A percentile compares a stretch with the other conserved stretches of the same genome.
These are phyloP conservation scores for Phymatotrichopsis omnivora DNA, from an alignment of 2,329 filamentous ascomycete genomes.

Conservation along the genomic window DNA sequence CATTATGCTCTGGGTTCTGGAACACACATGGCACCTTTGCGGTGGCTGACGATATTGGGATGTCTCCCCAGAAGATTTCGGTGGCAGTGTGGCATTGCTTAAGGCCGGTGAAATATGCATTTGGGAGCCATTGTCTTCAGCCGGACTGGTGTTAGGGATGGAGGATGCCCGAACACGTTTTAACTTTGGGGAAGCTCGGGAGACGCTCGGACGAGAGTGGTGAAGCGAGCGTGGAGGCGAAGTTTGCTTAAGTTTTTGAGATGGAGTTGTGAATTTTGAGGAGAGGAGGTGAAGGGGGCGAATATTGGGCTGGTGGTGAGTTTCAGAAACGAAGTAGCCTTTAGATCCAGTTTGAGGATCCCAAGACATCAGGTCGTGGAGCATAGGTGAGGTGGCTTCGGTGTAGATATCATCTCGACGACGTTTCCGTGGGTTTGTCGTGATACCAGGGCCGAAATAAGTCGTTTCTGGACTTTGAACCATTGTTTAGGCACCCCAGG, in stretches of 20 bases:
- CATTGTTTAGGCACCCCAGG: constrained; percentile 5
- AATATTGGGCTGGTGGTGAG: constrained; percentile 5
- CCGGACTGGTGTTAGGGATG: not conserved
- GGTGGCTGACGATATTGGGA: not conserved
- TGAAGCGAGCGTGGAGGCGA: not conserved
- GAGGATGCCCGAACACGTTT: constrained; percentile 11
- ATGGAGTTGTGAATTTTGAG: constrained; percentile 14
- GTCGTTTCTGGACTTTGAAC: constrained; percentile 14
- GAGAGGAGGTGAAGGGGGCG: constrained; percentile 14
- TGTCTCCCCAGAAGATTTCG: no score
- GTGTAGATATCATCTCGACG: constrained; percentile 15
- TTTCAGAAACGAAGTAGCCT: constrained; percentile 4
- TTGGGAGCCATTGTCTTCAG: constrained; percentile 3
- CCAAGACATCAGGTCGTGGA: not conserved
- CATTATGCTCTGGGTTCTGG: constrained; percentile 14
- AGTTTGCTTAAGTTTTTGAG: not conserved
- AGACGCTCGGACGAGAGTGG: not conserved
- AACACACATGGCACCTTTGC: constrained; percentile 23
- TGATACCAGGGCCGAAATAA: not conserved
- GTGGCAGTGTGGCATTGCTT: not conserved
- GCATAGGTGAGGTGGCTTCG: not conserved
- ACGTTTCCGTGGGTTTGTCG: constrained; percentile 15
- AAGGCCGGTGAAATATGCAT: constrained; percentile 14
- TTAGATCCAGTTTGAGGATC: not conserved
- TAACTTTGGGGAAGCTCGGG: constrained; percentile 13